Evolutionary conservation across 2,329 filamentous ascomycete genomes (phyloP).

Genomic region (Alternaria longipes): DNA sequence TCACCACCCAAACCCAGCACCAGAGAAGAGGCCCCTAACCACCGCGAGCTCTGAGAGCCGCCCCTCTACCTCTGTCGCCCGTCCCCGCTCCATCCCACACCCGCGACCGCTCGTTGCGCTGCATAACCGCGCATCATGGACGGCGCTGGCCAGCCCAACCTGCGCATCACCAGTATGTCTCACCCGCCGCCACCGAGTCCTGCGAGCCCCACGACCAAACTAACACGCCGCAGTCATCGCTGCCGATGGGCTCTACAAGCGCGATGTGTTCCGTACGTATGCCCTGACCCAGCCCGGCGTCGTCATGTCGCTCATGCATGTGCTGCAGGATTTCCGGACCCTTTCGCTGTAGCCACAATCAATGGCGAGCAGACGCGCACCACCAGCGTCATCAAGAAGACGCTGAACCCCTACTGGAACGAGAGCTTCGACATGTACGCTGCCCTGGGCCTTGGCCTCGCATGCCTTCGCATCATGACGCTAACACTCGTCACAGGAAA

Average conservation of each 20-base stretch:
- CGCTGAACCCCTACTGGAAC: conserved; percentile 99
- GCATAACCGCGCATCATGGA: conserved; percentile 51
- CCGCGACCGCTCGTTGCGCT: not conserved
- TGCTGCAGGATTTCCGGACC: conserved; percentile 86
- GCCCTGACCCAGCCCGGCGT: conserved; percentile 6
- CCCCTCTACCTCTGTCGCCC: conserved; percentile 11
- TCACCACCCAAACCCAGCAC: conserved; percentile 10
- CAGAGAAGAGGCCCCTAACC: conserved; percentile 12
- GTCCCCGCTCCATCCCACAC: not conserved
- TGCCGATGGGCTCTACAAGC: conserved; percentile 97
- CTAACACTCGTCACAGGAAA: conserved; percentile 66
- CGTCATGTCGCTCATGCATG: conserved; percentile 40
- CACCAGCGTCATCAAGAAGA: conserved; percentile 96
- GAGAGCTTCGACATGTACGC: conserved; percentile 97
- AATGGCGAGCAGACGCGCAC: conserved; percentile 98
- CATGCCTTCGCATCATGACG: conserved; percentile 10
- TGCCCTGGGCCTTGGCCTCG: conserved; percentile 12
- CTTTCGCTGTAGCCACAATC: conserved; percentile 95
- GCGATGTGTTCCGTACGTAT: conserved; percentile 95
- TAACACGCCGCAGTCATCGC: conserved; percentile 79
- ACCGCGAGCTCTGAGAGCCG: conserved; percentile 47
- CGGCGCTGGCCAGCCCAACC: conserved; percentile 71
- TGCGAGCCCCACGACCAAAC: conserved; percentile 18
- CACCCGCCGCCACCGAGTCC: conserved; percentile 12
- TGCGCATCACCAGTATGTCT: conserved; percentile 87